Evolutionary conservation across 2,329 filamentous ascomycete genomes (phyloP).

Genomic region (Pseudocercospora pini-densiflorae): DNA sequence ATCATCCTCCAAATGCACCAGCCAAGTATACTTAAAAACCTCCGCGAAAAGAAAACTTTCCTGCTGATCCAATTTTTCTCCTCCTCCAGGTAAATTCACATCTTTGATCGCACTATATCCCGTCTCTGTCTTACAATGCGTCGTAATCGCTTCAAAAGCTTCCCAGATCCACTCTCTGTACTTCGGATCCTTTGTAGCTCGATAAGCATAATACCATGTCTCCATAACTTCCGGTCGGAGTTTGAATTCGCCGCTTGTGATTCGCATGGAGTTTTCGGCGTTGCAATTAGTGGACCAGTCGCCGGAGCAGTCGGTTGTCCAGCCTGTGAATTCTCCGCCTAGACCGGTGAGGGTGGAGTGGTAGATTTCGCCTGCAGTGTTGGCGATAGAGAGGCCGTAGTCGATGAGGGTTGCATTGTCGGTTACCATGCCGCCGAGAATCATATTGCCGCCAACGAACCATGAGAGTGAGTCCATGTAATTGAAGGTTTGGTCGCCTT

Average conservation of each 20-base stretch:
- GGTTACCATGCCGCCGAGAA: constrained; percentile 38
- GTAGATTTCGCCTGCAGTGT: constrained; percentile 33
- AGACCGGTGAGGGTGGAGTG: constrained; percentile 32
- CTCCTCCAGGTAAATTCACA: constrained; percentile 30
- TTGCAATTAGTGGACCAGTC: constrained; percentile 20
- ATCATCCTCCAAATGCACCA: constrained; percentile 32
- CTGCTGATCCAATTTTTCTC: constrained; percentile 26
- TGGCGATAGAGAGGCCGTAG: constrained; percentile 38
- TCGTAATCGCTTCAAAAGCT: constrained; percentile 31
- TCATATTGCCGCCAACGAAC: constrained; percentile 42
- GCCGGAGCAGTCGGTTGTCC: constrained; percentile 29
- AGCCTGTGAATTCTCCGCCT: constrained; percentile 36
- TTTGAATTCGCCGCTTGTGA: constrained; percentile 24
- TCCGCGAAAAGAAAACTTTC: constrained; percentile 35
- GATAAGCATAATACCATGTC: constrained; percentile 41
- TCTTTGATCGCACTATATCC: constrained; percentile 34
- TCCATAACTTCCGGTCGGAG: constrained; percentile 39
- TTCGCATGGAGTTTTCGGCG: constrained; percentile 21
- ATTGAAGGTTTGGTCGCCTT: constrained; percentile 26
- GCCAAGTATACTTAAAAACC: constrained; percentile 35
- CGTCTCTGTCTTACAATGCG: constrained; percentile 30
- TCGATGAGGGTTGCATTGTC: constrained; percentile 34
- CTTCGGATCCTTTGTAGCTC: constrained; percentile 36
- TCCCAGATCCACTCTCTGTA: constrained; percentile 37
- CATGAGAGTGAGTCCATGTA: constrained; percentile 38